These are phyloP conservation scores for Cladosporium sp. DNA, from an alignment of 2,329 filamentous ascomycete species.

Conservation along the genomic window DNA sequence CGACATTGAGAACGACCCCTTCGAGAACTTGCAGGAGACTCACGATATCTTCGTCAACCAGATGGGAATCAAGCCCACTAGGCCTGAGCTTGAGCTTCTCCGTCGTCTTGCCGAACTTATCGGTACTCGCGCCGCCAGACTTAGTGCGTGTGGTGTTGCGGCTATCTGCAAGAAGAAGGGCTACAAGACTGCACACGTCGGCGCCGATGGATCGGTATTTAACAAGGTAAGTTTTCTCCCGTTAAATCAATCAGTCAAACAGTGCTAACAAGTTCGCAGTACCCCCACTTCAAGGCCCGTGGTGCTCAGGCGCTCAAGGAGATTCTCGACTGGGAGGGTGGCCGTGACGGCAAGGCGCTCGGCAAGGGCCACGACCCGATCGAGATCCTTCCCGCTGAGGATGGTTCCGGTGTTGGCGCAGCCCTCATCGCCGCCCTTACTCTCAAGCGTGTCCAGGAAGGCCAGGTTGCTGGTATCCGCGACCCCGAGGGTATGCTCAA, in stretches of 20 bases:
- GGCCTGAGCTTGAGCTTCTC: slow-evolving; percentile 82
- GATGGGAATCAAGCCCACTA: slow-evolving; percentile 69
- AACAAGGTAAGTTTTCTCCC: slow-evolving; percentile 61
- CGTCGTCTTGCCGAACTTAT: slow-evolving; percentile 90
- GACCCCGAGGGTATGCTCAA: slow-evolving; percentile 49
- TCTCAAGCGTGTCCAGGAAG: slow-evolving; percentile 61
- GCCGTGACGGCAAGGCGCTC: slow-evolving; percentile 61
- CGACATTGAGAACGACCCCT: slow-evolving; percentile 89
- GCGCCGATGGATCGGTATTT: slow-evolving; percentile 95
- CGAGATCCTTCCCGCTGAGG: slow-evolving; percentile 85
- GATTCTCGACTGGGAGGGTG: slow-evolving; percentile 89
- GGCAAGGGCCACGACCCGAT: slow-evolving; percentile 72
- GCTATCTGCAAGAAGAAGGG: slow-evolving; percentile 97
- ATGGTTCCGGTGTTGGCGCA: slow-evolving; percentile 95
- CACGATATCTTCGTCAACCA: slow-evolving; percentile 76
- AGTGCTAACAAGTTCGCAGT: slow-evolving; percentile 43
- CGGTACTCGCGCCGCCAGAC: slow-evolving; percentile 86
- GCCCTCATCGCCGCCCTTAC: slow-evolving; percentile 83
- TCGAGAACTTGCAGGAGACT: slow-evolving; percentile 91
- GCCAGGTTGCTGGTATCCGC: slow-evolving; percentile 59
- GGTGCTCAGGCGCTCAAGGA: slow-evolving; percentile 87
- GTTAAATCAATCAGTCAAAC: not conserved
- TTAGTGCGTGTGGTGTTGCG: slow-evolving; percentile 91
- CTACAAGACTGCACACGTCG: slow-evolving; percentile 85
- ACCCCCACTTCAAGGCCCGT: slow-evolving; percentile 94